phyloP scores from a whole-genome alignment of 1,284 basidiomycete genomes.

The Macrocystidia cucumis region DNA sequence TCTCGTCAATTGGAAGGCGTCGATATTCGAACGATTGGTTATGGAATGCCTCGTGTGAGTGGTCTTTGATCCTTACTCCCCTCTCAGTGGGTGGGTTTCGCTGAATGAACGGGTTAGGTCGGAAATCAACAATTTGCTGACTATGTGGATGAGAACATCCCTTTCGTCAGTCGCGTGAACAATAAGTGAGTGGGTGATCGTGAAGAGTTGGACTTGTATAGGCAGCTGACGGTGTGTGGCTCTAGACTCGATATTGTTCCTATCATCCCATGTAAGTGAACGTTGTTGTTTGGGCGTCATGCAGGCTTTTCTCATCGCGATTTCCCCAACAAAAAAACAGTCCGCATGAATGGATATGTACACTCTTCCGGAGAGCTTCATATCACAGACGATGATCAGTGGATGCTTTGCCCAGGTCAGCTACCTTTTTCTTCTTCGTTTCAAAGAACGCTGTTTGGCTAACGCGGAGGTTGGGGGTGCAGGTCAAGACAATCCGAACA shows the following conservation, averaged over 20 bases:
- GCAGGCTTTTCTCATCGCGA: not conserved
- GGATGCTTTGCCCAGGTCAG: slow-evolving; percentile 25
- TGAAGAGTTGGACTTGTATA: no score
- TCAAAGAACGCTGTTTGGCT: not conserved
- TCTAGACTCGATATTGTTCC: slow-evolving; percentile 27
- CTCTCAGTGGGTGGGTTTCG: not conserved
- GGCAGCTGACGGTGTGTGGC: no score
- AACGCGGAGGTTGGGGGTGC: not conserved
- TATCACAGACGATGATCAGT: slow-evolving; percentile 36
- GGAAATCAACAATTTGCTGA: slow-evolving; percentile 49
- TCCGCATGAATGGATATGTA: slow-evolving; percentile 36
- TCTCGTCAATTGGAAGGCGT: slow-evolving; percentile 22
- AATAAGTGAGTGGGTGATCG: slow-evolving; percentile 31
- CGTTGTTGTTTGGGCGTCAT: no score
- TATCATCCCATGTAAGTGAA: slow-evolving; percentile 24
- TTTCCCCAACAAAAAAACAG: not conserved
- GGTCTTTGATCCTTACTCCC: not conserved
- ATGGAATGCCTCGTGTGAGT: slow-evolving; percentile 51
- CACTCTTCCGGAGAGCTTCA: slow-evolving; percentile 54
- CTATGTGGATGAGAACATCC: slow-evolving; percentile 38
- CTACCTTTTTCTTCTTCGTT: not conserved
- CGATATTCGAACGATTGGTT: slow-evolving; percentile 28
- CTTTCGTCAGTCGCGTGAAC: slow-evolving; percentile 36
- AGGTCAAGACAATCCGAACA: slow-evolving; percentile 51
- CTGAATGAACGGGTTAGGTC: slow-evolving; percentile 21